Base-by-base conservation (phyloP, 2,329 filamentous ascomycete genomes). In the Coniochaeta prunicola region DNA sequence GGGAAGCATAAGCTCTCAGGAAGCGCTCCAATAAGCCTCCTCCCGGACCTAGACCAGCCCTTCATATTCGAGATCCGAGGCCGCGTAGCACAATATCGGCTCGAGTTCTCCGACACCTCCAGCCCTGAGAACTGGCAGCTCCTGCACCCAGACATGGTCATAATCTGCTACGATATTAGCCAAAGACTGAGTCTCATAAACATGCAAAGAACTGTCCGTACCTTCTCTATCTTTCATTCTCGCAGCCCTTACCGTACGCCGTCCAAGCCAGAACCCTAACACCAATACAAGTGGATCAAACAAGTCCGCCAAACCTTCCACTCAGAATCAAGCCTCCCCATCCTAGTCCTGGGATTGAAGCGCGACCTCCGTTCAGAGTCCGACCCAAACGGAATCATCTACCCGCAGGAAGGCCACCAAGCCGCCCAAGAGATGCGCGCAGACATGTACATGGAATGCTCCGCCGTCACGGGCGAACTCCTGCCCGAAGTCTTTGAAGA, bases 391-490 rank as follows among this genome's bases (percentile, higher is more conserved):
- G 82, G 82, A 31, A 78, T 81, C 63, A 82, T 86, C 57, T 81
- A 83, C 61, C 84, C 84, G 12, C 80, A 86, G 61, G 84, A 87
- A 69, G 84, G 76, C 1, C 83, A 84, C 65, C 75, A 75, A 28
- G 68, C 79, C 56, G 78, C 84, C 24, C 82, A 86, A 65, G 77
- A 79, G 63, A 76, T 87, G 75, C 74, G 84, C 57, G 82, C 78
- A 53, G 84, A 87, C 69, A 81, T 80, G 62, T 87, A 87, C 64
- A 79, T 86, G 68, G 84, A 87, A 65, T 87, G 84, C 70, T 86
- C 83, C 1, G 82, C 84, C 7, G 71, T 80, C 54, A 85, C 82
- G 3, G 84, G 84, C 17, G 82, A 85, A 71, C 74, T 87, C 57
- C 67, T 86, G 50, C 73, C 76, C 63, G 72, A 81, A 64, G 80